A percentile compares a stretch with the other conserved stretches of the same genome.
These are phyloP conservation scores for Ceratobasidium sp. DNA, from an alignment of 1,284 basidiomycete genomes.

Conservation along the genomic window DNA sequence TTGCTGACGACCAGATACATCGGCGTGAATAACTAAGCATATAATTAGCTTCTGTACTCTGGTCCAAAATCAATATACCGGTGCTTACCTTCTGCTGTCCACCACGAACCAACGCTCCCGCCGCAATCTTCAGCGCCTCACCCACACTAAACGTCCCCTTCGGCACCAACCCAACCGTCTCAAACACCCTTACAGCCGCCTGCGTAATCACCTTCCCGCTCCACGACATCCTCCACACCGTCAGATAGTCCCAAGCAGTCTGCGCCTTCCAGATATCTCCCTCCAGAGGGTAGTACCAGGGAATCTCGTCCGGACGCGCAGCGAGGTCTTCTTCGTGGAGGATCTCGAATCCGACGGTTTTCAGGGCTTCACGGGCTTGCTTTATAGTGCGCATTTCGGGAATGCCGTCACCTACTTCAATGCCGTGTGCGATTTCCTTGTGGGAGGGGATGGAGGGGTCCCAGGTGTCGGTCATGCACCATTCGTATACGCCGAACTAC, in stretches of 20 bases:
- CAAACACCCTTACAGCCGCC: slow-evolving; percentile 79
- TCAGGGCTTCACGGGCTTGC: slow-evolving; percentile 80
- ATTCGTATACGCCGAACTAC: slow-evolving; percentile 97
- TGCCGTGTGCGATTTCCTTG: slow-evolving; percentile 91
- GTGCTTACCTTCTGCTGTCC: slow-evolving; percentile 82
- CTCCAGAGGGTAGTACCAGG: slow-evolving; percentile 97
- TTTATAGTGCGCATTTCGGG: slow-evolving; percentile 92
- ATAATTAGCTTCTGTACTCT: background rate
- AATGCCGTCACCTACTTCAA: slow-evolving; percentile 95
- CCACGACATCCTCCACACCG: slow-evolving; percentile 89
- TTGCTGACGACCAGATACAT: slow-evolving; percentile 78
- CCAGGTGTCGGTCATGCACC: slow-evolving; percentile 98
- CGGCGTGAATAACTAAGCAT: slow-evolving; percentile 75
- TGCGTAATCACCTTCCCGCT: slow-evolving; percentile 89
- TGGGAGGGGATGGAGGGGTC: slow-evolving; percentile 87
- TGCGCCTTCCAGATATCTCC: slow-evolving; percentile 90
- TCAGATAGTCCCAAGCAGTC: slow-evolving; percentile 91
- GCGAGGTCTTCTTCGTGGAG: slow-evolving; percentile 95
- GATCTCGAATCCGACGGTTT: slow-evolving; percentile 88
- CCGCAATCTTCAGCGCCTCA: slow-evolving; percentile 87
- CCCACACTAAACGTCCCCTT: slow-evolving; percentile 95
- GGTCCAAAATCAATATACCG: background rate
- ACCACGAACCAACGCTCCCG: slow-evolving; percentile 80
- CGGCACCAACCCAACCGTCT: slow-evolving; percentile 83
- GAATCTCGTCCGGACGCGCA: slow-evolving; percentile 79